Base-by-base conservation (phyloP, 441 rosid species). In the Croton laevigatus region DNA sequence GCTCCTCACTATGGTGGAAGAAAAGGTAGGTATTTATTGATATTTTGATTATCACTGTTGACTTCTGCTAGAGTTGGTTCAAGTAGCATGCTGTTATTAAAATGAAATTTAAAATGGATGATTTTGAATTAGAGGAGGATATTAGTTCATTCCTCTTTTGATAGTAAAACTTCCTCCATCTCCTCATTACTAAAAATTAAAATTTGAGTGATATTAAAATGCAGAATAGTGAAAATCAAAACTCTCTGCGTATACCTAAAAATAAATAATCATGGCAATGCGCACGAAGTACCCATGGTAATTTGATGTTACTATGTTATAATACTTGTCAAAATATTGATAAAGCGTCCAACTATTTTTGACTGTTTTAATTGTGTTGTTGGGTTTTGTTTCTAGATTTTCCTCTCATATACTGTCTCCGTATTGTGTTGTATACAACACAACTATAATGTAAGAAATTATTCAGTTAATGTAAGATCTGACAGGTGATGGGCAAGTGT, bases 1-100 rank as follows among this genome's bases (percentile, higher is more conserved):
- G 89, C 97, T 72, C 98, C 98, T 77, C 97, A 91, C 68, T 93
- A 87, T 75, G 98, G 98, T 53, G 97, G 97, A 66, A 81, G 86
- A 27, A 87, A 84, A 89, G 98, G 98, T 91, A 78, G 3, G 3
- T 55, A 16, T 59, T 63, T 52, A 48, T 9, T n/a, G 32, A n/a
- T n/a, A 53, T 13, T 65, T 8, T 63, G 58, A 1, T 58, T 52
- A 13, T 9, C 9, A 4, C 45, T 65, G 3, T 44, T 22, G 19
- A 65, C 53, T 59, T 62, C 52, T 67, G 8, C 67, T 37, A 17
- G 23, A 74, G 38, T 44, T 42, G 27, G 46, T 13, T 37, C 59
- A 38, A 59, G 64, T 32, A 61, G 59, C 37, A 36, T 60, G 19
- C 14, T 70, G 36, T 11, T 44, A n/a, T 27, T 58, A 52, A 48